Conservation (phyloP, 1,139 yeast species). For the Lipomyces yarrowii region DNA sequence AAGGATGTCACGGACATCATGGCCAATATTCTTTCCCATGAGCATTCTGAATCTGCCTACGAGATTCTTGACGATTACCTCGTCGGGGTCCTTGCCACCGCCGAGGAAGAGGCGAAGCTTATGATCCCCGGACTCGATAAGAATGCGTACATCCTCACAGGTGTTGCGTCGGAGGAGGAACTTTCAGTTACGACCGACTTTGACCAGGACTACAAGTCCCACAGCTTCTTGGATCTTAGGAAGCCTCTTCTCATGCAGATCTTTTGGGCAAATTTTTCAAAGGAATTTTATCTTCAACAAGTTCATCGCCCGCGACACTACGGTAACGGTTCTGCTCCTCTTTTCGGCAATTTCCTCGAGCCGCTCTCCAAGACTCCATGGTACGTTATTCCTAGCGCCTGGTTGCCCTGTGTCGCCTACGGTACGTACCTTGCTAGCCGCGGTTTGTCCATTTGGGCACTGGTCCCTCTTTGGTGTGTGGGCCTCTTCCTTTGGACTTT, state of each 20-base stretch:
- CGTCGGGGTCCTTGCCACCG: constrained; percentile 64
- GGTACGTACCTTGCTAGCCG: constrained; percentile 46
- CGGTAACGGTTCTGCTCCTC: constrained; percentile 88
- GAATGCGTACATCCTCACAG: constrained; percentile 32
- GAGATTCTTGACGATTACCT: constrained; percentile 79
- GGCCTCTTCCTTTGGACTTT: constrained; percentile 93
- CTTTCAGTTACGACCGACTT: constrained; percentile 80
- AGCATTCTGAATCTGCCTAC: constrained; percentile 83
- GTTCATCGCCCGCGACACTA: constrained; percentile 96
- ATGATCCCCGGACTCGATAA: constrained; percentile 38
- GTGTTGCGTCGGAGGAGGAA: constrained; percentile 57
- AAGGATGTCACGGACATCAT: constrained; percentile 78
- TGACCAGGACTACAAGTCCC: constrained; percentile 66
- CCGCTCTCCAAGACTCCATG: constrained; percentile 72
- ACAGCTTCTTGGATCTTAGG: constrained; percentile 82
- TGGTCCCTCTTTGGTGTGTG: constrained; percentile 48
- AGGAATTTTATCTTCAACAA: constrained; percentile 90
- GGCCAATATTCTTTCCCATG: constrained; percentile 69
- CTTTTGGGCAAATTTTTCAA: constrained; percentile 68
- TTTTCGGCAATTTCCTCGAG: constrained; percentile 74
- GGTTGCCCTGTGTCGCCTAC: constrained; percentile 80
- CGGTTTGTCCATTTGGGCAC: constrained; percentile 40
- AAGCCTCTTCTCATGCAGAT: constrained; percentile 83
- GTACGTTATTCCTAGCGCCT: constrained; percentile 81
- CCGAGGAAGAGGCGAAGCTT: constrained; percentile 60